Evolutionary conservation across 768 basidiomycete species (phyloP).

Genomic region (Lentinula detonsa): DNA sequence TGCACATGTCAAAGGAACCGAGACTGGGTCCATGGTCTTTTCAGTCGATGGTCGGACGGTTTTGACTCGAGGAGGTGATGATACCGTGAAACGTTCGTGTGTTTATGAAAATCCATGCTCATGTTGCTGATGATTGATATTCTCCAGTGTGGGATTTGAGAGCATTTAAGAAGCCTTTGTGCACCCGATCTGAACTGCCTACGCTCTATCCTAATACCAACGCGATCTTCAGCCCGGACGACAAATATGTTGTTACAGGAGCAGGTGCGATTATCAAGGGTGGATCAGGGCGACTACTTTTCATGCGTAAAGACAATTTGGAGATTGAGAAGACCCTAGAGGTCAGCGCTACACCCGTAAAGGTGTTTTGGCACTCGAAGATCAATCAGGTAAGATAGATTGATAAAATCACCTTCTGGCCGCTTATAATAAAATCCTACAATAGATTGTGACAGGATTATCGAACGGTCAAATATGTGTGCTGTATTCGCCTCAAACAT

Average conservation of each 20-base stretch:
- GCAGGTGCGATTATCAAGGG: slow-evolving; percentile 62
- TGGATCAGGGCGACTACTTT: slow-evolving; percentile 63
- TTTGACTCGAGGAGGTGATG: slow-evolving; percentile 88
- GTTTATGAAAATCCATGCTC: neutral
- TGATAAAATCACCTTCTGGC: slow-evolving; percentile 5
- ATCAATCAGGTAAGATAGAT: slow-evolving; percentile 82
- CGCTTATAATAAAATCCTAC: neutral
- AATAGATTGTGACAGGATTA: slow-evolving; percentile 79
- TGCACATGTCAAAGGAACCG: slow-evolving; percentile 82
- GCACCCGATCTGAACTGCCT: slow-evolving; percentile 52
- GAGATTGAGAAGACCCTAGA: slow-evolving; percentile 62
- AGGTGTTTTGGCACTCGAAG: slow-evolving; percentile 91
- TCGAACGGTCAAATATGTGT: slow-evolving; percentile 86
- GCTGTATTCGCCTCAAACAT: slow-evolving; percentile 87
- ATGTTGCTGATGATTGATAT: neutral
- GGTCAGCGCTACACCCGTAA: slow-evolving; percentile 78
- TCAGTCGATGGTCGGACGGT: slow-evolving; percentile 84
- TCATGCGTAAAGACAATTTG: slow-evolving; percentile 66
- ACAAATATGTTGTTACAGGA: slow-evolving; percentile 84
- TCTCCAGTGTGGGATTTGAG: slow-evolving; percentile 88
- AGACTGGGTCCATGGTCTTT: slow-evolving; percentile 84
- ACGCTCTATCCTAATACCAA: slow-evolving; percentile 92
- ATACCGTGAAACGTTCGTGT: slow-evolving; percentile 87
- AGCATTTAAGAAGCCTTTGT: slow-evolving; percentile 85
- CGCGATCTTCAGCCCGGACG: slow-evolving; percentile 92